phyloP scores from a whole-genome alignment of 108 stramenopile genomes.

The Nannochloropsis granulata region DNA sequence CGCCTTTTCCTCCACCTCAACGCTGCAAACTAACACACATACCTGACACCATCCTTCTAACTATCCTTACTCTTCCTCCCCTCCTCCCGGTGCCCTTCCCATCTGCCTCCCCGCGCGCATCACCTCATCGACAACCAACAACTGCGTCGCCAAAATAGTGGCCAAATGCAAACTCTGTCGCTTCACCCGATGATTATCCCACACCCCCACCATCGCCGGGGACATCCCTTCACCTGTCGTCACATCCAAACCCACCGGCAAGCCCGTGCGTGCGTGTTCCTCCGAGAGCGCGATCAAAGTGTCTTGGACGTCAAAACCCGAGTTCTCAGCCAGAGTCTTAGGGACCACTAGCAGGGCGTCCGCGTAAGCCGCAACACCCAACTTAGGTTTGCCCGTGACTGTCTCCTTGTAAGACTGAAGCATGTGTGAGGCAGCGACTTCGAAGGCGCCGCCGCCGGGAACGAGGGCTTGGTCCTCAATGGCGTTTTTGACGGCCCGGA shows the following conservation, averaged over 20 bases:
- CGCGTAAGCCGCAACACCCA: constrained; percentile 91
- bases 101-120: constrained; percentile 96
- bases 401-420: constrained; percentile 38
- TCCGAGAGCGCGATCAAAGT: constrained; percentile 69
- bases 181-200: constrained; percentile 95
- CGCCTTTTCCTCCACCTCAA: too few relatives aligned
- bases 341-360: constrained; percentile 90
- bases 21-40: too few relatives aligned
- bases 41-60: background rate
- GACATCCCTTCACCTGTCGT: constrained; percentile 79
- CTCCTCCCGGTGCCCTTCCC: constrained; percentile 53
- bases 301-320: constrained; percentile 91
- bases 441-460: constrained; percentile 94
- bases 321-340: constrained; percentile 93
- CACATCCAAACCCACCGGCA: constrained; percentile 81
- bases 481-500: constrained; percentile 89
- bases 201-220: constrained; percentile 80
- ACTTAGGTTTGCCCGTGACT: constrained; percentile 73
- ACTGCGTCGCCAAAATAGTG: constrained; percentile 89
- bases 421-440: constrained; percentile 59
- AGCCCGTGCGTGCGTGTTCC: constrained; percentile 39
- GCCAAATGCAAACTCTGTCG: constrained; percentile 77
- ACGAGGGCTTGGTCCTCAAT: constrained; percentile 82
- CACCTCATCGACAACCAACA: constrained; percentile 95
- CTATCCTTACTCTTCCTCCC: constrained; percentile 18